Evolutionary conservation across 78 protist genomes (phyloP), one percentile per base, ranked within the genome.

Genomic region (Trichosphaerium sp.): DNA sequence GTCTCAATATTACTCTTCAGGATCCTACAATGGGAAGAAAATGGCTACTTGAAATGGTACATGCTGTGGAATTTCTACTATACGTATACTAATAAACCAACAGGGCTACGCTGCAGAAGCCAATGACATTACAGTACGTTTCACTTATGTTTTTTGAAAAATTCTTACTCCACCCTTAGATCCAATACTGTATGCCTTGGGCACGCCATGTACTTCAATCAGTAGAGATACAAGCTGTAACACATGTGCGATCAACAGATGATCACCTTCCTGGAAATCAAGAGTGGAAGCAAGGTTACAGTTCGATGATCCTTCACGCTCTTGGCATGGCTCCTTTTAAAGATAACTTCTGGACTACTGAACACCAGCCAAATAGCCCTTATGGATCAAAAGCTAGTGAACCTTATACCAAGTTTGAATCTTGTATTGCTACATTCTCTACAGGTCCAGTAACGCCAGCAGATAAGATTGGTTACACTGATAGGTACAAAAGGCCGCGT

Each of bases 181-280:
- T 80, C 65, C 80, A 74, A 71, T 73, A 73, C 64, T 80, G 86
- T 69, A 80, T 80, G 86, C 1, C 54, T 11, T 37, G 39, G 42
- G 14, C 69, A 23, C 58, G 79, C 26, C 77, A 73, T 68, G n/a
- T 65, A 52, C 15, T 80, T 48, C 68, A 52, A 52, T 54, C 76
- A 26, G 54, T 59, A 23, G 74, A 67, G 62, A 4, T 80, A 21
- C 54, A 32, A 4, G 39, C 58, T 4, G 86, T 73, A 38, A 65
- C 86, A 14, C 75, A 80, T 12, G 75, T 49, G 7, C 52, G 85
- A 25, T 74, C 75, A 38, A 10, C 47, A n/a, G 66, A 34, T 26
- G 86, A 73, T 66, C 67, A 80, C 74, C 62, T 59, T 23, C 69
- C 74, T 3, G 82, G 75, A 34, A 54, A 2, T 55, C 39, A 63